A percentile compares a stretch with the other conserved stretches of the same genome.
phyloP scores from a whole-genome alignment of 169 alveolate genomes.

The Eimeria sp. region DNA sequence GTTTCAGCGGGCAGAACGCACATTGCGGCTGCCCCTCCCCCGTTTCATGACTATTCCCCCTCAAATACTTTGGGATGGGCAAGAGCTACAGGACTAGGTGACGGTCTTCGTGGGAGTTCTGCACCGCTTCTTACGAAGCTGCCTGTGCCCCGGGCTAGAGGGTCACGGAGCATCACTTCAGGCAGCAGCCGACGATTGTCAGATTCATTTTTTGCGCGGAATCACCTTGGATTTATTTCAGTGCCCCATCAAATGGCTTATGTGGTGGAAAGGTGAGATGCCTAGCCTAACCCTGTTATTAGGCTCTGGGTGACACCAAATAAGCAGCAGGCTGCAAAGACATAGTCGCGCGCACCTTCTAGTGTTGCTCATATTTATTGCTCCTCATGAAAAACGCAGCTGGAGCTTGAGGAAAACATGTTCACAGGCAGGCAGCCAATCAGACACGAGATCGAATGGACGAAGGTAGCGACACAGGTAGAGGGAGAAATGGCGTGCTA shows the following conservation, averaged over 20 bases:
- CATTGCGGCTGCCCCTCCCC: not conserved
- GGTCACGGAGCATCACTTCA: conserved; percentile 15
- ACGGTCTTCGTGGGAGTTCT: not conserved
- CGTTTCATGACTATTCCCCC: not conserved
- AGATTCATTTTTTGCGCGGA: not conserved
- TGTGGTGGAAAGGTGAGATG: conserved; percentile 92
- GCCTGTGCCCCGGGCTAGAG: not conserved
- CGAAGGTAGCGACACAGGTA: not conserved
- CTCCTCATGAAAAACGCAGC: not conserved
- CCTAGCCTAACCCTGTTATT: too few species aligned
- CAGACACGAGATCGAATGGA: not conserved
- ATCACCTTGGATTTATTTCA: conserved; percentile 91
- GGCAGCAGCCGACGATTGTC: not conserved
- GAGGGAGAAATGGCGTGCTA: not conserved
- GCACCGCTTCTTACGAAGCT: not conserved
- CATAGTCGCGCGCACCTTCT: not conserved
- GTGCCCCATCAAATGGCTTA: conserved; percentile 97
- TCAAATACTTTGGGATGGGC: not conserved
- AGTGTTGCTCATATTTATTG: not conserved
- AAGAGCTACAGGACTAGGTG: not conserved
- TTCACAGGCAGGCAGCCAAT: not conserved
- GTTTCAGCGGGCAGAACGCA: not conserved
- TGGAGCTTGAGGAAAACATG: not conserved
- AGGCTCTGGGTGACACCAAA: not conserved
- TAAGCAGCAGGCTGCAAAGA: not conserved